A percentile compares a stretch with the other conserved stretches of the same genome.
These are phyloP conservation scores for Tausonia pullulans DNA, from an alignment of 1,284 basidiomycete genomes.

Conservation along the genomic window DNA sequence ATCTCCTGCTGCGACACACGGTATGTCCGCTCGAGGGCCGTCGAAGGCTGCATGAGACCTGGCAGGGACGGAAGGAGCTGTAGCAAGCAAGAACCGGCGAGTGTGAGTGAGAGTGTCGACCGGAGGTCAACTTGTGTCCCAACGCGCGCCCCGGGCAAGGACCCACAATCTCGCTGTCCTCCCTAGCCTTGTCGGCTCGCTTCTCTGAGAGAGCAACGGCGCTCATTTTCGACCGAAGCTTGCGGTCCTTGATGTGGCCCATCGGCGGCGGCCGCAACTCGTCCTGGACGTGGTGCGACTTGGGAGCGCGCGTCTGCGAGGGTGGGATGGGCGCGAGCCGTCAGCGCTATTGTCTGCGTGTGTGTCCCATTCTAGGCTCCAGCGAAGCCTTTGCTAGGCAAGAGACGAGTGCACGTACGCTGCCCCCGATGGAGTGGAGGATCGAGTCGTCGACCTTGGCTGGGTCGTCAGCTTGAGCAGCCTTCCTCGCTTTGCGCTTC, in stretches of 20 bases:
- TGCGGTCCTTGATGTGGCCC: constrained; percentile 59
- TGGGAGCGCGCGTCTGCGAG: constrained; percentile 19
- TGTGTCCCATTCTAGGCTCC: constrained; percentile 13
- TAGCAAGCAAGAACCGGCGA: background rate
- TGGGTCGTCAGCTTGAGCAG: constrained; percentile 31
- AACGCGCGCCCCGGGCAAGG: constrained; percentile 27
- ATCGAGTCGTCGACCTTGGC: constrained; percentile 44
- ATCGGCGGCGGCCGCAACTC: constrained; percentile 42
- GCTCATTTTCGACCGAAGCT: constrained; percentile 56
- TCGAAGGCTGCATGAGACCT: constrained; percentile 60
- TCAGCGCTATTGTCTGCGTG: background rate
- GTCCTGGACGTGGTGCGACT: constrained; percentile 41
- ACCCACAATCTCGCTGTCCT: constrained; percentile 34
- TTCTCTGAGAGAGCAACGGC: constrained; percentile 42
- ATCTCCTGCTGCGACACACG: constrained; percentile 74
- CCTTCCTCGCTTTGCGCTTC: constrained; percentile 10
- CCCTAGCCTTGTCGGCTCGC: constrained; percentile 27
- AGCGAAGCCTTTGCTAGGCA: background rate
- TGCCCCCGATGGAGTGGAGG: constrained; percentile 43
- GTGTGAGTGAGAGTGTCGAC: constrained; percentile 29
- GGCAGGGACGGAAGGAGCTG: constrained; percentile 46
- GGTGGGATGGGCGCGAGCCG: background rate
- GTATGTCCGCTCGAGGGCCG: constrained; percentile 79
- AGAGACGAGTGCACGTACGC: background rate
- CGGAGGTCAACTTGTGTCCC: constrained; percentile 29